These are phyloP conservation scores for Pelagomonas calceolata DNA, from an alignment of 108 stramenopile species.

Conservation along the genomic window DNA sequence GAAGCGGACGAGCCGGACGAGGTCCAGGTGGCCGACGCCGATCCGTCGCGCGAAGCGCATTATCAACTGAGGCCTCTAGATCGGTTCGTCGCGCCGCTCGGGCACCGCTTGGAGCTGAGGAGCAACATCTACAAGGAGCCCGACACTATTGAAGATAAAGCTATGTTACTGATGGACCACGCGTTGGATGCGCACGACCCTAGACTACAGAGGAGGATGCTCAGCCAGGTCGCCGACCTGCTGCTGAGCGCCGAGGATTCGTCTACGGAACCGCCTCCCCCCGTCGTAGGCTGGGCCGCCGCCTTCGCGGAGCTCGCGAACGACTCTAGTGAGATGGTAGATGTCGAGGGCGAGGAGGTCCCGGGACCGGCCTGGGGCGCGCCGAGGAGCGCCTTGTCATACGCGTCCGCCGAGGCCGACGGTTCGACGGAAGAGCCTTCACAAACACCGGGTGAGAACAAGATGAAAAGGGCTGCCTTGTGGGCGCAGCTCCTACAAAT, in stretches of 20 bases:
- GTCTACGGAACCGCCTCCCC: neutral
- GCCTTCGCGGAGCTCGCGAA: neutral
- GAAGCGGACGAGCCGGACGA: neutral
- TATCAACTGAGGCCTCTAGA: neutral
- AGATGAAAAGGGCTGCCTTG: neutral
- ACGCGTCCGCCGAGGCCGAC: neutral
- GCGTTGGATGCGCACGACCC: constrained; percentile 10
- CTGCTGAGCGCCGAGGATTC: neutral
- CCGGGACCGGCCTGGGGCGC: neutral
- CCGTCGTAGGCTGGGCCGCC: neutral
- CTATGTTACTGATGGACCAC: constrained; percentile 18
- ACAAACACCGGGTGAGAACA: neutral
- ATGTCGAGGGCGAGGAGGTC: neutral
- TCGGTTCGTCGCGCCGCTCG: constrained; percentile 13
- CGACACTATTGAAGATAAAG: constrained; percentile 14
- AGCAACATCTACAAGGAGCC: constrained; percentile 17
- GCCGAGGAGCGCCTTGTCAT: neutral
- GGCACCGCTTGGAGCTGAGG: constrained; percentile 6
- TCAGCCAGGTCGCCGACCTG: constrained; percentile 6
- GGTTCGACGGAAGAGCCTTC: neutral
- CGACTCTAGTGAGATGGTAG: neutral
- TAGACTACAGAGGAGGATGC: constrained; percentile 7
- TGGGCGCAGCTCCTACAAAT: neutral
- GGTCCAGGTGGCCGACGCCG: neutral
- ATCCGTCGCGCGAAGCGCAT: neutral